Evolutionary conservation across 1,284 basidiomycete species (phyloP).

Genomic region (Moniliella sp.): DNA sequence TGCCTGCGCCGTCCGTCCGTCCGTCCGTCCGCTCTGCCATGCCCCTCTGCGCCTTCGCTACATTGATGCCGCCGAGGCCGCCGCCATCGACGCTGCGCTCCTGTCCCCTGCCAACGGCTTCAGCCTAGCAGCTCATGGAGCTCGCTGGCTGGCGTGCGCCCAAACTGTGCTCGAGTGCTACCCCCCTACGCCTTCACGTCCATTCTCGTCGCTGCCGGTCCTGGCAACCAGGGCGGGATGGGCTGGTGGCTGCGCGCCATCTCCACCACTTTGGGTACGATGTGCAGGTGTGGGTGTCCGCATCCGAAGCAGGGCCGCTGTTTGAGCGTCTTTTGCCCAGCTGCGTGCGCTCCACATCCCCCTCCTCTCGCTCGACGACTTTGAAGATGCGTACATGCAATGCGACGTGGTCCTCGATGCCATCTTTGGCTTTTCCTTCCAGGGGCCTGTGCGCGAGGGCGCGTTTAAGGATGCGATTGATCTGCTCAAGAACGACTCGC

Average conservation of each 20-base stretch:
- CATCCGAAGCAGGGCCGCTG: conserved; percentile 20
- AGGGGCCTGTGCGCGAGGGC: conserved; percentile 47
- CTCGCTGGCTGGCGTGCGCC: conserved; percentile 79
- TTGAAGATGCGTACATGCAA: conserved; percentile 40
- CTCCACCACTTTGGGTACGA: conserved; percentile 37
- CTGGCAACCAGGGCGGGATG: conserved; percentile 75
- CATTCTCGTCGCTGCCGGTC: conserved; percentile 80
- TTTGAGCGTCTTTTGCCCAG: conserved; percentile 38
- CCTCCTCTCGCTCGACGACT: conserved; percentile 37
- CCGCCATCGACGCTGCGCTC: conserved; percentile 20
- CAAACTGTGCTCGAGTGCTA: conserved; percentile 63
- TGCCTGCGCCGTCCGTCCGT: too few species aligned
- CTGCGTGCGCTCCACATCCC: conserved; percentile 66
- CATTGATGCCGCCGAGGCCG: conserved; percentile 14
- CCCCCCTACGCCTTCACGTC: conserved; percentile 45
- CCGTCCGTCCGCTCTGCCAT: too few species aligned
- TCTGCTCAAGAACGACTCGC: conserved; percentile 38
- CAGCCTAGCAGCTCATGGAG: conserved; percentile 64
- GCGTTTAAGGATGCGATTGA: conserved; percentile 63
- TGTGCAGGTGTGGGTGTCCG: conserved; percentile 25
- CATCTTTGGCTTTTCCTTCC: conserved; percentile 93
- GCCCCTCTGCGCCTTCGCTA: conserved; percentile 8
- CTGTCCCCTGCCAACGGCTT: conserved; percentile 18
- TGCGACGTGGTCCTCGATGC: conserved; percentile 77
- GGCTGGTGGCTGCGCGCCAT: conserved; percentile 83